Evolutionary conservation across 139 green algal genomes (phyloP).

Genomic region (Spirogloea muscicola): DNA sequence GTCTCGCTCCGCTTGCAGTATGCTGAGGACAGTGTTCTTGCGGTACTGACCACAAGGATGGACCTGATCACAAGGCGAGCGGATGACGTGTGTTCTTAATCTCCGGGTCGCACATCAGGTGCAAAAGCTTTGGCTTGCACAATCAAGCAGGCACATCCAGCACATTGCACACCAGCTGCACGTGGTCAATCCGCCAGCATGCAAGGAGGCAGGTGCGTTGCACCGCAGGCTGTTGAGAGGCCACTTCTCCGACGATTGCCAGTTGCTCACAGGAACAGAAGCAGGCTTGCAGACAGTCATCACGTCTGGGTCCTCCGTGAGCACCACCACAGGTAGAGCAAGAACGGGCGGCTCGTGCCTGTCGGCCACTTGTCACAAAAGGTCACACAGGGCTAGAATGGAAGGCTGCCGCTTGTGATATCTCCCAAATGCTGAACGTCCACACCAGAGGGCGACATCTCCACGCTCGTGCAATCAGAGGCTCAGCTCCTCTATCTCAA

Average conservation of each 20-base stretch:
- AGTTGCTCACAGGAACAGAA: slow-evolving; percentile 58
- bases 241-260: background rate
- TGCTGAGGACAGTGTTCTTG: slow-evolving; percentile 84
- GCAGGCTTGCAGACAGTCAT: slow-evolving; percentile 31
- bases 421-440: background rate
- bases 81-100: background rate
- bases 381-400: background rate
- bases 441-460: too few relatives aligned
- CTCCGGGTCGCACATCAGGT: background rate
- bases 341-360: slow-evolving; percentile 25
- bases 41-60: slow-evolving; percentile 85
- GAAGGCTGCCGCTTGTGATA: background rate
- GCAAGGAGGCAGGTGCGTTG: background rate
- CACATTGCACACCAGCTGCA: background rate
- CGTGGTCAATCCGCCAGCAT: background rate
- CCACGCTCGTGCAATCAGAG: too few relatives aligned
- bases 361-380: background rate
- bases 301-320: slow-evolving; percentile 9
- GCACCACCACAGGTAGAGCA: slow-evolving; percentile 10
- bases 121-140: background rate
- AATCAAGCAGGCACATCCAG: background rate
- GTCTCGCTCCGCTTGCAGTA: slow-evolving; percentile 65
- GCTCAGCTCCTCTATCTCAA: background rate
- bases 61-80: slow-evolving; percentile 59
- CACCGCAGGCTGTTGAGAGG: background rate